Base-by-base conservation (phyloP, 306 rosid species). In the Vigna nakashimae region DNA sequence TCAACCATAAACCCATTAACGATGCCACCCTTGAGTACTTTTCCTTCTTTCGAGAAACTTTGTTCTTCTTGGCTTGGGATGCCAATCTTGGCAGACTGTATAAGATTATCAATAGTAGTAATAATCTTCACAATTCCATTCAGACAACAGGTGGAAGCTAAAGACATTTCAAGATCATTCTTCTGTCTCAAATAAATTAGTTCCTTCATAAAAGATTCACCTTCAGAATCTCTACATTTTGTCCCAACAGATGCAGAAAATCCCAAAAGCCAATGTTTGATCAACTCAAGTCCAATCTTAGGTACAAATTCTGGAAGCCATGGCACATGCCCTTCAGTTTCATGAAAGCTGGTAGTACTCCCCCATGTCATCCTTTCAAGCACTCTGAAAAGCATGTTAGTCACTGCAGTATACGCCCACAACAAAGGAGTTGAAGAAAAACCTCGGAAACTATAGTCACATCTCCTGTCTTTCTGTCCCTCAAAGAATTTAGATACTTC, bases 251-350 rank as follows among this genome's bases (percentile, higher is more conserved):
- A 77, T 77, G 40, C 84, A 32, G 87, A 79, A 81, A 84, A 63
- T 58, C 85, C 83, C 62, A 84, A 71, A 76, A 86, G 84, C 83
- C 89, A 84, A 84, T 82, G 82, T 72, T 74, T 95, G 59, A 91
- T 82, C 38, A 95, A 82, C 80, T 86, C 90, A 52, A 91, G 98
- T 65, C 97, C 99, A 77, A 89, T 85, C 81, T 87, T 87, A 18
- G 98, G 99, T 65, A 95, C 92, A 88, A 92, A 92, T 77, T 91
- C 91, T 16, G 98, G 97, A 77, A 95, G 92, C 98, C 98, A 92
- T 4, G 97, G 99, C 58, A 95, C 88, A 59, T 42, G 76, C 66
- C 77, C 85, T 76, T 70, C 82, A 80, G 81, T 65, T 79, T 77
- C 89, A 55, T 56, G 71, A 28, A 49, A 56, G 83, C 46, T 80